Evolutionary conservation across 2,329 filamentous ascomycete species (phyloP), one percentile per base, ranked within the genome.

Genomic region (Aspergillus fumigatiaffinis): DNA sequence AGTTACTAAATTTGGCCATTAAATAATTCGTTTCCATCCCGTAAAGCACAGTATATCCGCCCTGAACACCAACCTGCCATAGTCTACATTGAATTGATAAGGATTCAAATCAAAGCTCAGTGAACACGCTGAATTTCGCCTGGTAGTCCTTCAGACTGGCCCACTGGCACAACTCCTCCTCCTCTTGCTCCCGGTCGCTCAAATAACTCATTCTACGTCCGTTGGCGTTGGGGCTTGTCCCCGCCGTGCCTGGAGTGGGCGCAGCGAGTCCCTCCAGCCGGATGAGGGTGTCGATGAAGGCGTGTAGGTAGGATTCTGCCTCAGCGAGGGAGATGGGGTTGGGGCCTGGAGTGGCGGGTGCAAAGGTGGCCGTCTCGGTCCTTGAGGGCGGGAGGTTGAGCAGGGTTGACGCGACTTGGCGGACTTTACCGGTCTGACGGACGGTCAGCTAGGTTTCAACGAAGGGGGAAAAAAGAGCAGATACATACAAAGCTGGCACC

Each of bases 71-170:
- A 8, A 7, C 32, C 14, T 6, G 25, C 25, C 25, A 26, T 17
- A 7, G 32, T 38, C 14, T 38, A 35, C 12, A 38, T 35, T 38
- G 17, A 9, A 38, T 14, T 17, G 14, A 7, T 17, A 17, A 17
- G 32, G 5, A 38, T 23, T 8, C n/a, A 25, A 7, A 12, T 63
- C 63, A 73, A 48, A 73, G 35, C 42, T 73, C 67, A 26, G 66
- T 68, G 26, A 73, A 50, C 29, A 70, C 28, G 23, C 85, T 87
- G 68, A 92, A 90, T 56, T 87, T 85, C 60, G 87, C 74, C 73
- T 95, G 91, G 63, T 90, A 89, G 53, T 93, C 88, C 57, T 89
- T 82, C 62, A 96, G 74, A 69, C 89, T 90, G 0, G 89, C 88
- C 91, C 91, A 96, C 57, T 85, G 82, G 21, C 84, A 80, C 63